phyloP scores from a whole-genome alignment of 106 monocot species.

The Allium fistulosum region DNA sequence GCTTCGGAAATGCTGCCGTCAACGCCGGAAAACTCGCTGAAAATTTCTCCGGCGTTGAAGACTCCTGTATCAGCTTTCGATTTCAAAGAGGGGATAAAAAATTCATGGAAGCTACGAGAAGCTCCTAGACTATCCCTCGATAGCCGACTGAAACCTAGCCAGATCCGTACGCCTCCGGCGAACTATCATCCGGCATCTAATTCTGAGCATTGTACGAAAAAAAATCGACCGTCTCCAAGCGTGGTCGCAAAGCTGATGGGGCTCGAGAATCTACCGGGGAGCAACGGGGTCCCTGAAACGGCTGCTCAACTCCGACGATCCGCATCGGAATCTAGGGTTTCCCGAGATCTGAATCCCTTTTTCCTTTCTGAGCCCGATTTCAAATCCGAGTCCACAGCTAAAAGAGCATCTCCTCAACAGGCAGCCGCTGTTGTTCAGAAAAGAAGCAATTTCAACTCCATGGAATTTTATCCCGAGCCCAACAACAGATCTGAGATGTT shows the following conservation, averaged over 20 bases:
- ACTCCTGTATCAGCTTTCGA: conserved; percentile 45
- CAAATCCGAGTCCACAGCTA: background rate
- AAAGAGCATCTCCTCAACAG: conserved; percentile 1
- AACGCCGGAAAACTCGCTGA: conserved; percentile 17
- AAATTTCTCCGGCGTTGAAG: conserved; percentile 9
- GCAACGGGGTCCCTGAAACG: conserved; percentile 9
- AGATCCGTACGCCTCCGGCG: conserved; percentile 38
- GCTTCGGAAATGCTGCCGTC: conserved; percentile 11
- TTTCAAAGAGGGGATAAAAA: conserved; percentile 31
- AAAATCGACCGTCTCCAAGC: conserved; percentile 65
- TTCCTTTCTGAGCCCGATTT: conserved; percentile 16
- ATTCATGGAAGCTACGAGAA: conserved; percentile 65
- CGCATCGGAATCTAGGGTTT: conserved; percentile 65
- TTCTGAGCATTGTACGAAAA: conserved; percentile 19
- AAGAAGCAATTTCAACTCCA: conserved; percentile 60
- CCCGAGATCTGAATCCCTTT: conserved; percentile 43
- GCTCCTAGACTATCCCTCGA: conserved; percentile 84
- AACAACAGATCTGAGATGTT: conserved; percentile 19
- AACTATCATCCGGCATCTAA: background rate
- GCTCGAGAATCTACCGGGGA: conserved; percentile 55
- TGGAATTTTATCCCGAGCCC: conserved; percentile 75
- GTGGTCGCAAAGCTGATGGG: conserved; percentile 91
- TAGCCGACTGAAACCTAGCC: conserved; percentile 58
- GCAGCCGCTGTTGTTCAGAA: conserved; percentile 6
- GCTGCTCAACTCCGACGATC: conserved; percentile 62